A percentile compares a stretch with the other conserved stretches of the same genome.
These are phyloP conservation scores for Termitomyces sp. DNA, from an alignment of 768 basidiomycete genomes.

Conservation along the genomic window DNA sequence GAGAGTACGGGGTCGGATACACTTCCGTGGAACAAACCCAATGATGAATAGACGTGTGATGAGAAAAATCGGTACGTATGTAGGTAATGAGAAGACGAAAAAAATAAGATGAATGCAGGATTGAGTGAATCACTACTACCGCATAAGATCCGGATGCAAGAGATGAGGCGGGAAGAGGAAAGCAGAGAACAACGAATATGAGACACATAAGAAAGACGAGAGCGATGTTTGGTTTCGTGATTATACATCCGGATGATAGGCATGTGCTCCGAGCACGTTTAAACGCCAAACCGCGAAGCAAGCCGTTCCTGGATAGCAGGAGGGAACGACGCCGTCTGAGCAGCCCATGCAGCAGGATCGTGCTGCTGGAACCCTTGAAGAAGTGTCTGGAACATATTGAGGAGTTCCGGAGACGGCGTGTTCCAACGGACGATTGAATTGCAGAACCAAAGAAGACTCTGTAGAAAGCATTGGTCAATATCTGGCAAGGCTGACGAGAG, in stretches of 20 bases:
- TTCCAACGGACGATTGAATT: constrained; percentile 97
- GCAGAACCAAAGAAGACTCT: constrained; percentile 97
- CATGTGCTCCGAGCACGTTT: constrained; percentile 14
- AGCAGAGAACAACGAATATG: constrained; percentile 20
- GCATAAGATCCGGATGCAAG: constrained; percentile 46
- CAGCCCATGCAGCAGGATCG: constrained; percentile 79
- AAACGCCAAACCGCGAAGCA: constrained; percentile 83
- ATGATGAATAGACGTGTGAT: constrained; percentile 13
- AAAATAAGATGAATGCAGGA: constrained; percentile 2
- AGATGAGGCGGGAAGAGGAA: constrained; percentile 20
- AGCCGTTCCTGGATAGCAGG: constrained; percentile 85
- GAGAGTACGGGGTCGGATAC: constrained; percentile 3
- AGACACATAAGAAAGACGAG: constrained; percentile 8
- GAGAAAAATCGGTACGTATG: constrained; percentile 5
- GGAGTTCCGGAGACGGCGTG: constrained; percentile 84
- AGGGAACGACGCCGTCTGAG: constrained; percentile 79
- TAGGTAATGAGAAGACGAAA: constrained; percentile 1
- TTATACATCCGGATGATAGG: not conserved
- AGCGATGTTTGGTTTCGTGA: not conserved
- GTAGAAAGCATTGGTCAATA: constrained; percentile 9
- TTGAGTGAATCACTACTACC: constrained; percentile 27
- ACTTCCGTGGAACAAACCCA: not conserved
- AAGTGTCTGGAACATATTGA: constrained; percentile 90
- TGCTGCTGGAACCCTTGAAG: constrained; percentile 88
- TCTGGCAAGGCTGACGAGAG: not conserved